These are phyloP conservation scores for Sphagnum contortum DNA, from an alignment of 225 moss, liverwort and hornwort genomes.

Conservation along the genomic window DNA sequence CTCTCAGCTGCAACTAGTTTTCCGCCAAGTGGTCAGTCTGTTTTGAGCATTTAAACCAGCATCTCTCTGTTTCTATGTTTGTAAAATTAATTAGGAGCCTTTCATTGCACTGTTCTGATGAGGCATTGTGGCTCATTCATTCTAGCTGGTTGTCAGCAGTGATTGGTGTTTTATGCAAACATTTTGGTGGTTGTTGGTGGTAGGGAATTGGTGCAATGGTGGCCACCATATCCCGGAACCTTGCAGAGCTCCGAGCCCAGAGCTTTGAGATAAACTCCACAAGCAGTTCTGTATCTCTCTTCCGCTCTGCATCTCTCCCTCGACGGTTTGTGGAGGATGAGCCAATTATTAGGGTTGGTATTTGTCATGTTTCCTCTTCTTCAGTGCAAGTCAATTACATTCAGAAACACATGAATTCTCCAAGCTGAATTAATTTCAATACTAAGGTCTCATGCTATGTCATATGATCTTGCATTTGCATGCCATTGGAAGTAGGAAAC, in stretches of 20 bases:
- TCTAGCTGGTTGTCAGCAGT: too few relatives aligned
- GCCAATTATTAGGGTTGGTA: slow-evolving; percentile 45
- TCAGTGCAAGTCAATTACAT: too few relatives aligned
- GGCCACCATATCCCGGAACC: slow-evolving; percentile 56
- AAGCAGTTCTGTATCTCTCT: slow-evolving; percentile 44
- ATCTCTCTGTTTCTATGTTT: too few relatives aligned
- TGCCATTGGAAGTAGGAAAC: too few relatives aligned
- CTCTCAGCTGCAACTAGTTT: slow-evolving; percentile 93
- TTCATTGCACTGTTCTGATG: too few relatives aligned
- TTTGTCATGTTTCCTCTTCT: background rate
- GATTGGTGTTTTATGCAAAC: too few relatives aligned
- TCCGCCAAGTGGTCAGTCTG: slow-evolving; percentile 67
- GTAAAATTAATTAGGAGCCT: too few relatives aligned
- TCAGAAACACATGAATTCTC: too few relatives aligned
- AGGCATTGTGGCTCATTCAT: too few relatives aligned
- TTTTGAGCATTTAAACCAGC: too few relatives aligned
- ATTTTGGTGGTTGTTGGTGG: background rate
- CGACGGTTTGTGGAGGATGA: slow-evolving; percentile 41
- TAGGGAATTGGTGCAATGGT: slow-evolving; percentile 67
- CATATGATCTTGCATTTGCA: background rate
- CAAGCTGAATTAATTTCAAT: too few relatives aligned
- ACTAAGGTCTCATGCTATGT: background rate
- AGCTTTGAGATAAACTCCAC: slow-evolving; percentile 39
- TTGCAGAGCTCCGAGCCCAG: slow-evolving; percentile 32
- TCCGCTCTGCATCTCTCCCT: slow-evolving; percentile 46